Base-by-base conservation (phyloP, 78 protist species). In the Isochrysis galbana region DNA sequence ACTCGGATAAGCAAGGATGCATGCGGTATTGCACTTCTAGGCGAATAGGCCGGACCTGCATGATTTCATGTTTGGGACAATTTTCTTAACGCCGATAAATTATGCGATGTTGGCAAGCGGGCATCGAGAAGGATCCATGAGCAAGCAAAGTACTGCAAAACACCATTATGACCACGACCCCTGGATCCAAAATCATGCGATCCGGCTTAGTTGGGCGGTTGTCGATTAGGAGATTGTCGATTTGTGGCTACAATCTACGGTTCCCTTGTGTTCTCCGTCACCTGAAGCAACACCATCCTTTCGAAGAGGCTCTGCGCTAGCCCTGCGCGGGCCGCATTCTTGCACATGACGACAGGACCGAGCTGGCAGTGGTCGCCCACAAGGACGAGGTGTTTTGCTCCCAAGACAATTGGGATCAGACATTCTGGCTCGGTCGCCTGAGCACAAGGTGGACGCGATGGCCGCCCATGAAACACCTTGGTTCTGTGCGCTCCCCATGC, bases 351-450 rank as follows among this genome's bases (percentile, higher is more conserved):
- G 4, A 99, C 99, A 17, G 99, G 99, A n/a, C 99, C 98, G 26
- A 98, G 95, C 96, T 99, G 99, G 93, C 96, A 96, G 93, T 98
- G 99, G 94, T 97, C 98, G 11, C 98, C 98, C 21, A 98, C 99
- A 11, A 98, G 92, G 26, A 98, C 95, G 34, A 98, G 97, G 78
- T 98, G 99, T 77, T 93, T 61, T 0, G 99, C 98, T 41, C 99
- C 99, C 90, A 95, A 51, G 46, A 98, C 98, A 46, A 99, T 55
- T 17, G 99, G 99, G 89, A 99, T 97, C 4, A 99, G 93, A 46
- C 97, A 90, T 96, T 99, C 99, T 25, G 99, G 99, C 96, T 99
- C 99, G 29, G 99, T 96, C 34, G 99, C 99, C 93, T n/a, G n/a
- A n/a, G n/a, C n/a, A n/a, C n/a, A n/a, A n/a, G n/a, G n/a, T 98